Conservation (phyloP, 805 yeast species). For the Kuraishia piskuri region DNA sequence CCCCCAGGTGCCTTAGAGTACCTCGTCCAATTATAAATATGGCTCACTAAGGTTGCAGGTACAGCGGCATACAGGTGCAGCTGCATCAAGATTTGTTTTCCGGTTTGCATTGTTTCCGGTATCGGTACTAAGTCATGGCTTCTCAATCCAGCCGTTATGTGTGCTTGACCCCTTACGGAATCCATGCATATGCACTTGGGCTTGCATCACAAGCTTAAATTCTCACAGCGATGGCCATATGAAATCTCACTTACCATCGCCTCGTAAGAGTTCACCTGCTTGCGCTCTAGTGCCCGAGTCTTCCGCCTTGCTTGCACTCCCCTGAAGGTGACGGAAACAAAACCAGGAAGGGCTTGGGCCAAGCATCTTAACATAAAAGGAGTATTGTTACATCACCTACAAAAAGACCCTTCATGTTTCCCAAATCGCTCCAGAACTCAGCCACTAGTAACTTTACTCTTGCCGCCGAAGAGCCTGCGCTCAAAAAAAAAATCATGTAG, state of each 20-base stretch:
- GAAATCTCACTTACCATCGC: neutral
- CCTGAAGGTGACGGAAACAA: no score
- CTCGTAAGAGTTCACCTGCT: neutral
- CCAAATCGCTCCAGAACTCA: no score
- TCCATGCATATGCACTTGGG: neutral
- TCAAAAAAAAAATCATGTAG: no score
- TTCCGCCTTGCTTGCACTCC: neutral
- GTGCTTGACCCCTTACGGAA: neutral
- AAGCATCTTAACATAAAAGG: no score
- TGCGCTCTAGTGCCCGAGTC: neutral
- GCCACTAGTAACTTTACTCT: no score
- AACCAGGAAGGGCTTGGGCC: no score
- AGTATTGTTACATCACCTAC: no score
- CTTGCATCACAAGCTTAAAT: neutral
- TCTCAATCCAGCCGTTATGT: neutral
- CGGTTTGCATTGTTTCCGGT: neutral
- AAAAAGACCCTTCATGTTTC: no score
- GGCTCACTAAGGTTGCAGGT: neutral
- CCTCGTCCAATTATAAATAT: neutral
- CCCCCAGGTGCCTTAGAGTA: neutral
- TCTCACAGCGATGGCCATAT: neutral
- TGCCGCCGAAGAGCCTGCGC: no score
- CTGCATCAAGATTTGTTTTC: neutral
- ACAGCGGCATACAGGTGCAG: neutral
- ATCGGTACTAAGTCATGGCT: neutral